A percentile compares a stretch with the other conserved stretches of the same genome.
phyloP scores from a whole-genome alignment of 2,329 filamentous ascomycete species.

The Alternaria dauci region DNA sequence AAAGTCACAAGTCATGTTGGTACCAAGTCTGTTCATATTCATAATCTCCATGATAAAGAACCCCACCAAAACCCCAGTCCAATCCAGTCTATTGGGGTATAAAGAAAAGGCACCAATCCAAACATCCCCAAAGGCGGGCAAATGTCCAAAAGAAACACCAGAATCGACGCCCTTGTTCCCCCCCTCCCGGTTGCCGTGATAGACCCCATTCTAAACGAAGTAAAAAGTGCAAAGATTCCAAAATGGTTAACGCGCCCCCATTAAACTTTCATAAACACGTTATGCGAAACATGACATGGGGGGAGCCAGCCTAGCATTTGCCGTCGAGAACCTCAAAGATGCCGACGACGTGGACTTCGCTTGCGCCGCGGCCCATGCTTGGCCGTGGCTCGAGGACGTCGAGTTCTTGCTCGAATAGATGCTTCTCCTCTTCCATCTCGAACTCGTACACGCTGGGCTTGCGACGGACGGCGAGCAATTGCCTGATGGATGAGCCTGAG shows the following conservation, averaged over 20 bases:
- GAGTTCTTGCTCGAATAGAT: constrained; percentile 40
- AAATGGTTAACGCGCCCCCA: background rate
- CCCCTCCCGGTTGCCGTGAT: background rate
- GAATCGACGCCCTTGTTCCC: background rate
- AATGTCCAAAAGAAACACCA: constrained; percentile 9
- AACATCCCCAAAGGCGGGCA: background rate
- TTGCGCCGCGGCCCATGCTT: constrained; percentile 13
- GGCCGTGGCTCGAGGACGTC: constrained; percentile 48
- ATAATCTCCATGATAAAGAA: background rate
- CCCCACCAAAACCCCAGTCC: constrained; percentile 5
- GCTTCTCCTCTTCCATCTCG: constrained; percentile 48
- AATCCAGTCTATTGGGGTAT: constrained; percentile 12
- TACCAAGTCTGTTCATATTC: background rate
- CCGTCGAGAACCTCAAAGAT: constrained; percentile 52
- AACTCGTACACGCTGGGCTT: constrained; percentile 47
- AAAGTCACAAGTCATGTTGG: background rate
- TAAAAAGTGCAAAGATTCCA: background rate
- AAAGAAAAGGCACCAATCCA: constrained; percentile 2
- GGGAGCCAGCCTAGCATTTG: constrained; percentile 26
- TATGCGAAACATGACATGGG: constrained; percentile 7
- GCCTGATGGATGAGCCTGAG: constrained; percentile 38
- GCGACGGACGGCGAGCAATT: constrained; percentile 43
- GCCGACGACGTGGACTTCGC: constrained; percentile 45
- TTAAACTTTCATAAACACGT: background rate
- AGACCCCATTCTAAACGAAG: background rate